Percentiles rank a stretch among this genome's conserved stretches.
These are phyloP conservation scores for Plasmodium gallinaceum DNA, from an alignment of 169 alveolate genomes.

Conservation along the genomic window DNA sequence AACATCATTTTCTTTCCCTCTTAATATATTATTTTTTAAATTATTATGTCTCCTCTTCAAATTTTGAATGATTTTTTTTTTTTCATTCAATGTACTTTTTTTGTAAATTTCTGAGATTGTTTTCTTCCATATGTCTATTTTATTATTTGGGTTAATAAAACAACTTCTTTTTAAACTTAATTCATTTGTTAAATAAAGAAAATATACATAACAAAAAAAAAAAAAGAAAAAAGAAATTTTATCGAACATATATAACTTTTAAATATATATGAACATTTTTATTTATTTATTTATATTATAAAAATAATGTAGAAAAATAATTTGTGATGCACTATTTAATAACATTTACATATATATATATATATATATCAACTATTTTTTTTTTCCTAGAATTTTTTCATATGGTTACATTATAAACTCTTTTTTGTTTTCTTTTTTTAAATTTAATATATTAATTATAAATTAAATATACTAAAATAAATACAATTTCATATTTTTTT, in stretches of 20 bases:
- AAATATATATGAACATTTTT: not conserved
- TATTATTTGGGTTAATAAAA: not conserved
- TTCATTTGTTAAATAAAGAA: conserved; percentile 14
- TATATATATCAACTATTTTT: too few species aligned
- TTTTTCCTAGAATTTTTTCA: too few species aligned
- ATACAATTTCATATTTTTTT: too few species aligned
- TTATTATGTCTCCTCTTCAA: conserved; percentile 2
- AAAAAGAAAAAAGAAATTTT: not conserved
- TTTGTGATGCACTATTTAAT: too few species aligned
- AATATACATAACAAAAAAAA: not conserved
- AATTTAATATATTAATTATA: too few species aligned
- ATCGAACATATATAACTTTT: conserved; percentile 1
- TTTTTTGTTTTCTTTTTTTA: too few species aligned
- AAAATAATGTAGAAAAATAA: too few species aligned
- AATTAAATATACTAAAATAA: too few species aligned
- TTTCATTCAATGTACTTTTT: conserved; percentile 3
- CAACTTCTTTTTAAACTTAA: conserved; percentile 1
- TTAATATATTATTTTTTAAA: conserved; percentile 6
- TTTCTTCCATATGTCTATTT: not conserved
- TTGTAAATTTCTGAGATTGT: not conserved
- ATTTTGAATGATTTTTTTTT: not conserved
- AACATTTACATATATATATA: too few species aligned
- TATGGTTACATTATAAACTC: too few species aligned
- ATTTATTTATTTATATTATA: too few species aligned
- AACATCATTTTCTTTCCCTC: conserved; percentile 37